Evolutionary conservation across 805 yeast genomes (phyloP).

Genomic region (Ogataea nakhonphanomensis): DNA sequence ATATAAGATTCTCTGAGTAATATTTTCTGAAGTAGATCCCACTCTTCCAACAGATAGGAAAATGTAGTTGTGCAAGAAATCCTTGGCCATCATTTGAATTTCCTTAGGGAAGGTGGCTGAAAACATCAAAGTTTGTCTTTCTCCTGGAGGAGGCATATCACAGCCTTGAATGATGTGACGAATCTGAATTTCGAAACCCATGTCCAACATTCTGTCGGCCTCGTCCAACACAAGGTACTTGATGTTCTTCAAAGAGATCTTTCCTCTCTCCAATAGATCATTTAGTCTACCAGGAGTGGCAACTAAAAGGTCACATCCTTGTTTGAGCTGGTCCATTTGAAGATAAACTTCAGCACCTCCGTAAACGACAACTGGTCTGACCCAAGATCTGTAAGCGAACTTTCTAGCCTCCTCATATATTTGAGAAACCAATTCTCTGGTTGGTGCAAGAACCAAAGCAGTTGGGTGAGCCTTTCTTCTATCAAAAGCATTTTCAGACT

Average conservation of each 20-base stretch:
- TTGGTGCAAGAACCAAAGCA: constrained; percentile 94
- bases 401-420: constrained; percentile 94
- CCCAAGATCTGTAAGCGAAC: constrained; percentile 98
- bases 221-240: constrained; percentile 94
- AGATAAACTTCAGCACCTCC: constrained; percentile 96
- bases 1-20: constrained; percentile 87
- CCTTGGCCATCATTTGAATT: constrained; percentile 95
- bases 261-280: constrained; percentile 93
- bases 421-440: constrained; percentile 98
- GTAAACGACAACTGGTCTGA: constrained; percentile 90
- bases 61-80: constrained; percentile 92
- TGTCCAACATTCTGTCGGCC: constrained; percentile 99
- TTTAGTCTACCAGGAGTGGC: constrained; percentile 99
- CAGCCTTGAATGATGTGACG: constrained; percentile 96
- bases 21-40: constrained; percentile 98
- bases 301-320: constrained; percentile 93
- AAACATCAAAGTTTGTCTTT: constrained; percentile 97
- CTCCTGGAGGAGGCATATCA: constrained; percentile 90
- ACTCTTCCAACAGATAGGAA: constrained; percentile 98
- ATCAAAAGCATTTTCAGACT: constrained; percentile 45
- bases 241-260: constrained; percentile 83
- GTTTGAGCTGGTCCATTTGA: constrained; percentile 83
- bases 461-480: constrained; percentile 89
- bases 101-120: constrained; percentile 99
- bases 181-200: constrained; percentile 99